phyloP scores from a whole-genome alignment of 164 flowering plant species.

The Saururus chinensis region DNA sequence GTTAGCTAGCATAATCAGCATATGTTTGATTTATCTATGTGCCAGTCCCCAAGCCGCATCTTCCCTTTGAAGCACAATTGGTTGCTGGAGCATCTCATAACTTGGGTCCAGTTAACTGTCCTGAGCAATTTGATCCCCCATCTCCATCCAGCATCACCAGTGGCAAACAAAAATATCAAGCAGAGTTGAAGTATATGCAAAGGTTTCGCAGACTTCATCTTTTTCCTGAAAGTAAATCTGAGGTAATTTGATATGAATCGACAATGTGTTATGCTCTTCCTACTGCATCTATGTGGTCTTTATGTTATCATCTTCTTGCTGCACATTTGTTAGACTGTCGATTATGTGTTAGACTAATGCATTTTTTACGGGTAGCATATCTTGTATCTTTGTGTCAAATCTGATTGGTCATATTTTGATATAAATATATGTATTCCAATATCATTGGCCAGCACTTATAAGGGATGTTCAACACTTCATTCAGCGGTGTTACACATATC shows the following conservation, averaged over 20 bases:
- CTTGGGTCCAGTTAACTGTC: conserved; percentile 68
- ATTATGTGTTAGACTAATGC: not conserved
- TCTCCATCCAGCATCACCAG: conserved; percentile 31
- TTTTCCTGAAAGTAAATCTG: conserved; percentile 71
- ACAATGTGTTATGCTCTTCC: not conserved
- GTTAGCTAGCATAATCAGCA: not conserved
- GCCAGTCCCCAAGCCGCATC: conserved; percentile 87
- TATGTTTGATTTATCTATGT: not conserved
- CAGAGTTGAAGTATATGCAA: conserved; percentile 78
- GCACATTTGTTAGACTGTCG: not conserved
- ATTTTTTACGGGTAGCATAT: not conserved
- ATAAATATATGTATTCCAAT: too few species aligned
- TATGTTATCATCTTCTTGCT: not conserved
- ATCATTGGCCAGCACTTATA: too few species aligned
- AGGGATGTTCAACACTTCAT: too few species aligned
- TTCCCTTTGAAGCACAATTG: conserved; percentile 91
- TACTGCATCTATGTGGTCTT: not conserved
- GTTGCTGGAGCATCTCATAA: conserved; percentile 85
- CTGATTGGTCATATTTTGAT: too few species aligned
- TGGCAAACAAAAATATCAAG: conserved; percentile 85
- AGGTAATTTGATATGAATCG: conserved; percentile 26
- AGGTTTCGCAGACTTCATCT: conserved; percentile 80
- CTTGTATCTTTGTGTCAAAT: not conserved
- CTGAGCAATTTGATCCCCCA: conserved; percentile 55
- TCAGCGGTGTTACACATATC: too few species aligned